phyloP scores from a whole-genome alignment of 352 stramenopile species.

The Phytophthora vignae region DNA sequence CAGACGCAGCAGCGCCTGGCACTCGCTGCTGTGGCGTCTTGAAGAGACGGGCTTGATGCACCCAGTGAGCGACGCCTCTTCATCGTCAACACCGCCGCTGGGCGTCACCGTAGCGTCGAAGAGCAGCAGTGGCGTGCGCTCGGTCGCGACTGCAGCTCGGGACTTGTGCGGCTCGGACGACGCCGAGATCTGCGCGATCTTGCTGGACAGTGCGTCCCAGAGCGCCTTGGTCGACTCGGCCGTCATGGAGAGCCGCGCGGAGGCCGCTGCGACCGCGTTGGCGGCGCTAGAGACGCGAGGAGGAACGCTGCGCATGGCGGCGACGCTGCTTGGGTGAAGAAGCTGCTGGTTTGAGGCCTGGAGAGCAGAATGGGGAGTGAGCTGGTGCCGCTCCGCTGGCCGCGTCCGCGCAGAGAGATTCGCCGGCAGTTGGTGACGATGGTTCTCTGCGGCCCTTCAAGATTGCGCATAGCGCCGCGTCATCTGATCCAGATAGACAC shows the following conservation, averaged over 20 bases:
- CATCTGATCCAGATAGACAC: slow-evolving; percentile 25
- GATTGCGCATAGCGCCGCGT: slow-evolving; percentile 19
- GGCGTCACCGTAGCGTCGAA: slow-evolving; percentile 35
- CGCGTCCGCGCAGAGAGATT: slow-evolving; percentile 5
- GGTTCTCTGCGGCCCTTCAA: slow-evolving; percentile 26
- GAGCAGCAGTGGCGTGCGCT: slow-evolving; percentile 33
- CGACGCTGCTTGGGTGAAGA: not conserved
- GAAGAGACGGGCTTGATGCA: slow-evolving; percentile 5
- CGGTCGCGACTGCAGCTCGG: slow-evolving; percentile 13
- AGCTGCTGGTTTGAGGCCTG: slow-evolving; percentile 1
- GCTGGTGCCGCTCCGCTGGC: not conserved
- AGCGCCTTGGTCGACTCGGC: slow-evolving; percentile 32
- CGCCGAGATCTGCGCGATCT: slow-evolving; percentile 28
- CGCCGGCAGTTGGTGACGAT: slow-evolving; percentile 22
- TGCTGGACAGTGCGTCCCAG: slow-evolving; percentile 32
- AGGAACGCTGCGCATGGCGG: slow-evolving; percentile 27
- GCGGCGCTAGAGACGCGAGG: slow-evolving; percentile 25
- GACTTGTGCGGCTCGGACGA: slow-evolving; percentile 22
- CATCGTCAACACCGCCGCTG: slow-evolving; percentile 15
- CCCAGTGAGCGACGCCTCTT: slow-evolving; percentile 9
- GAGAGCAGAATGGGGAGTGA: slow-evolving; percentile 25
- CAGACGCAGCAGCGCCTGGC: slow-evolving; percentile 31
- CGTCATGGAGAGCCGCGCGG: slow-evolving; percentile 42
- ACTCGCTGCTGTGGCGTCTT: slow-evolving; percentile 26
- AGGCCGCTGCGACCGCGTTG: slow-evolving; percentile 26